phyloP scores from a whole-genome alignment of 2,329 filamentous ascomycete species.

The Diaporthe ampelina region DNA sequence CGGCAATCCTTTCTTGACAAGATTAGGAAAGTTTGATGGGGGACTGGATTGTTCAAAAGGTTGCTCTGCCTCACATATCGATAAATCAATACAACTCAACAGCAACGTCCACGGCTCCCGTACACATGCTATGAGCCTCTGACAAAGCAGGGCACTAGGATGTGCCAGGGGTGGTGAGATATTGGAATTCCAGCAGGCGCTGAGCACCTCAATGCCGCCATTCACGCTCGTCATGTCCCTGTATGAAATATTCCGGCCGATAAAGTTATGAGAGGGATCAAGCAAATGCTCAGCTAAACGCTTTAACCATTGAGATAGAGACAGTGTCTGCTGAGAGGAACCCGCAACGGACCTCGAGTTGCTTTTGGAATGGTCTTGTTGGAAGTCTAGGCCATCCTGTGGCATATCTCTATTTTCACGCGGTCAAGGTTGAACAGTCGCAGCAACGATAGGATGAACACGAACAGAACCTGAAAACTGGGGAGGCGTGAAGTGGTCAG shows the following conservation, averaged over 20 bases:
- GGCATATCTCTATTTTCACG: too few relatives aligned
- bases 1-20: too few relatives aligned
- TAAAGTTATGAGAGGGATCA: background rate
- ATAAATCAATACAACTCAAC: background rate
- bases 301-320: background rate
- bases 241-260: background rate
- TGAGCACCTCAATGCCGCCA: background rate
- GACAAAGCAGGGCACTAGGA: background rate
- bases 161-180: background rate
- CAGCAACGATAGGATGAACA: background rate
- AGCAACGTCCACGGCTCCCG: background rate
- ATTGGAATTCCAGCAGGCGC: background rate
- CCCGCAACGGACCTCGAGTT: background rate
- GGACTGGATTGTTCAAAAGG: too few relatives aligned
- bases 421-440: background rate
- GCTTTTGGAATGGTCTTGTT: too few relatives aligned
- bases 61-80: background rate
- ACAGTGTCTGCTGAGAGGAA: background rate
- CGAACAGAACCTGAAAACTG: too few relatives aligned
- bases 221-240: background rate
- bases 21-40: too few relatives aligned
- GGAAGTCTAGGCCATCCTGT: background rate
- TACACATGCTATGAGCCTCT: background rate
- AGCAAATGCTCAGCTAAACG: background rate
- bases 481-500: too few relatives aligned